Evolutionary conservation across 2,329 filamentous ascomycete species (phyloP), one percentile per base, ranked within the genome.

Genomic region (Scolecobasidium constrictum): DNA sequence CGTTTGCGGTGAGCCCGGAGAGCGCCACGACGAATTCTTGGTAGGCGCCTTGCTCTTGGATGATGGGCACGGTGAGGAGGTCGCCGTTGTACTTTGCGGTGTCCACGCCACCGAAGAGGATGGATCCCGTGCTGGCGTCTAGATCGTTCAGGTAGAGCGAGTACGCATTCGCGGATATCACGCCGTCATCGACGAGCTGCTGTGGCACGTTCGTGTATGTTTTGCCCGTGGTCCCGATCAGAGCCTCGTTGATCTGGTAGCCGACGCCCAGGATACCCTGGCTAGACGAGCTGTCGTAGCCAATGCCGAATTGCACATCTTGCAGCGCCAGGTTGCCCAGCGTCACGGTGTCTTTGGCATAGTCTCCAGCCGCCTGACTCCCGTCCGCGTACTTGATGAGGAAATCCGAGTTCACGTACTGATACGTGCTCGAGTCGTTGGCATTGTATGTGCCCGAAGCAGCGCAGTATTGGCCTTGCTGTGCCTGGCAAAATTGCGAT

Each of bases 341-440:
- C 4, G 62, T 65, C 45, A 94, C 64, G 0, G 71, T 81, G 55
- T 95, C 88, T 4, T 74, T 78, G 2, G 77, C 84, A 58, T 94
- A 94, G 60, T 92, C 83, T 23, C 88, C 87, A 1, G 65, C 59
- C 1, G 86, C 83, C 4, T 78, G 77, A 0, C 83, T 83, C 36
- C 84, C 84, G 61, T 94, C 87, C 33, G 83, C 81, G 51, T 94
- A 94, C 1, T 79, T 78, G 49, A 94, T 94, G 63, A 90, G 88
- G 67, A 95, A 94, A 47, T 78, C 70, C 54, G 75, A 78, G 48
- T 78, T 79, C 43, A 94, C 61, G 56, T 80, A 86, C 23, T 71
- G 54, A 60, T 88, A 90, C 2, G 86, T 84, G 2, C 83, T 86
- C 0, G 86, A 94, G 1, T 68, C 61, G 56, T 83, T 81, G 33